Conservation (phyloP, 352 stramenopile genomes). For the Halophytophthora polymorphica region DNA sequence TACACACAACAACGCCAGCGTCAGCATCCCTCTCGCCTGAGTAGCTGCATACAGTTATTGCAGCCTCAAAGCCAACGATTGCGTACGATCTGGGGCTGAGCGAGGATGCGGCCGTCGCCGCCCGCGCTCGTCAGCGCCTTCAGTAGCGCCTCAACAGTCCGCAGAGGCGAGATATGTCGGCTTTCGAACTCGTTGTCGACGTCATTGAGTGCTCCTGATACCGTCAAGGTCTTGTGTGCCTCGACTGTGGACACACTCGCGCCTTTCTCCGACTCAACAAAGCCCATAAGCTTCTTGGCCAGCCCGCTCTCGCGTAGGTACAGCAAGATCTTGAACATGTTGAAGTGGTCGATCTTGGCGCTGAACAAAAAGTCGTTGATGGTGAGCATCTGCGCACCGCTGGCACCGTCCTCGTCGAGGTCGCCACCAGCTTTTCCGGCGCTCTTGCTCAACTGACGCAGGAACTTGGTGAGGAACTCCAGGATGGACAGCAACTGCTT, state of each 20-base stretch:
- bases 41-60: background rate
- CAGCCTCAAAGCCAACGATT: background rate
- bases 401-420: constrained; percentile 12
- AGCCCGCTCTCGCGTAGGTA: constrained; percentile 79
- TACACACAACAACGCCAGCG: constrained; percentile 6
- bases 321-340: constrained; percentile 88
- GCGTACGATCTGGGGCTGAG: constrained; percentile 59
- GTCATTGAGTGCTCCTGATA: constrained; percentile 7
- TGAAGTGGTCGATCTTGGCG: constrained; percentile 81
- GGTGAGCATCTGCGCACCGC: constrained; percentile 58
- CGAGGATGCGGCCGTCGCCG: constrained; percentile 70
- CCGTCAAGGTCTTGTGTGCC: background rate
- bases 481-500: constrained; percentile 84
- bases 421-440: constrained; percentile 1
- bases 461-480: constrained; percentile 73
- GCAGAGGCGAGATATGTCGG: constrained; percentile 78
- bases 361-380: constrained; percentile 88
- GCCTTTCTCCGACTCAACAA: constrained; percentile 48
- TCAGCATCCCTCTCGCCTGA: background rate
- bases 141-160: constrained; percentile 71
- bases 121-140: constrained; percentile 71
- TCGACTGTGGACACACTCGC: constrained; percentile 1
- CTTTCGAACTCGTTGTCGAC: constrained; percentile 57
- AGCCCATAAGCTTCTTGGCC: constrained; percentile 82
- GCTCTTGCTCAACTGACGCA: constrained; percentile 49